Evolutionary conservation across 2,329 filamentous ascomycete species (phyloP), one percentile per base, ranked within the genome.

Genomic region (Didymella lethalis): DNA sequence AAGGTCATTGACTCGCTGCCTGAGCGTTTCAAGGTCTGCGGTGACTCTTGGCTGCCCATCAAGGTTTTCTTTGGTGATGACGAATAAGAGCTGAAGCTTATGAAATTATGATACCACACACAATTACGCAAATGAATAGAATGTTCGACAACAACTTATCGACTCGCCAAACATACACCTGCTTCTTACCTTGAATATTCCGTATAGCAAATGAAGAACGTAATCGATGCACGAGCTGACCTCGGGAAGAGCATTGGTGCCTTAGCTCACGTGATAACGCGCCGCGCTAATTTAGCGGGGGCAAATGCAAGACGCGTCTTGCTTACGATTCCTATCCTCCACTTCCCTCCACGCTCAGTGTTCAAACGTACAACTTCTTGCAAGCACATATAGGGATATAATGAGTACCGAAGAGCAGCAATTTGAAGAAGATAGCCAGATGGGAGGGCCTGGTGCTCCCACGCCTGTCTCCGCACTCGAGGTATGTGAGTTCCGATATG

Each of bases 401-500:
- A 84, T 84, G 82, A 82, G 78, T 62, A 74, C 75, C 59, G 81
- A 85, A 64, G 83, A 85, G 48, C 91, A 96, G 65, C 86, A 88
- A 68, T 93, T 95, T 57, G 68, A 69, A 2, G 57, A 60, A 2
- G 92, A 96, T 59, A 84, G 85, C 69, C 85, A 88, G 62, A 85
- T 88, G 72, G 88, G 90, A 55, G 93, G 91, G 11, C 94, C 94
- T 57, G 95, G 95, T 64, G 95, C 95, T n/a, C 95, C 95, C 2
- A 97, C 93, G 55, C 93, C 94, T 46, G 84, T 99, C 28, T 83
- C 85, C 47, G 90, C 91, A 46, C 84, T 99, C 3, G 94, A 98
- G 85, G 94, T 96, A 83, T 65, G 84, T 48, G 47, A 58, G 11
- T 44, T 51, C 31, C 40, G 11, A 23, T 29, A 11, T 34, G 23